Evolutionary conservation across 108 stramenopile genomes (phyloP).

Genomic region (Schizochytrium sp.): DNA sequence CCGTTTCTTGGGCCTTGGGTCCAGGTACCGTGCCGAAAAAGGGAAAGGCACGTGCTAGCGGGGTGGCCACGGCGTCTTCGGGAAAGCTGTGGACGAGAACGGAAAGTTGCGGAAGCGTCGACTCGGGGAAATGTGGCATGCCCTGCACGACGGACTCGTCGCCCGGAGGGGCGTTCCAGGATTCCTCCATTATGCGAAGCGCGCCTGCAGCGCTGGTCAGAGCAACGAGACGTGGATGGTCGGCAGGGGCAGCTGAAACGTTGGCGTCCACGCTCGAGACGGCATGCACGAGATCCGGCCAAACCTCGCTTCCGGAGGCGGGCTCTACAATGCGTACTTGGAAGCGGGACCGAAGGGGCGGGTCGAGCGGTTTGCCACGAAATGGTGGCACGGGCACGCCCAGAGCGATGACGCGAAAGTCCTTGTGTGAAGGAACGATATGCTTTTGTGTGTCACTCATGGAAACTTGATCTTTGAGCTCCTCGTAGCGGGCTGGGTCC

Average conservation of each 20-base stretch:
- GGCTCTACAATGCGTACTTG: neutral
- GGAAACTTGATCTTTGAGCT: neutral
- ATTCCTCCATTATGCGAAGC: neutral
- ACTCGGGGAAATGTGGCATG: conserved; percentile 11
- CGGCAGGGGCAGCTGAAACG: neutral
- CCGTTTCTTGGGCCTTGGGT: neutral
- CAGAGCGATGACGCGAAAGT: conserved; percentile 67
- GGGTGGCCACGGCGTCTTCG: neutral
- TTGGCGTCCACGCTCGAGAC: neutral
- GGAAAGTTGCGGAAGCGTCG: neutral
- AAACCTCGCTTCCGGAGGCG: neutral
- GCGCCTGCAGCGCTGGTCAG: neutral
- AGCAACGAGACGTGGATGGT: neutral
- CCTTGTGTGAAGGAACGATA: neutral
- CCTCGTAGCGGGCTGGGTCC: neutral
- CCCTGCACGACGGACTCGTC: neutral
- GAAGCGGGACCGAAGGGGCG: conserved; percentile 27
- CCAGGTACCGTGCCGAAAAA: neutral
- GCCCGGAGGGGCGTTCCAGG: neutral
- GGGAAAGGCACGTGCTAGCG: neutral
- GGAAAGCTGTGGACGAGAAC: neutral
- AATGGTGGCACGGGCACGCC: conserved; percentile 43
- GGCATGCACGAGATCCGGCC: neutral
- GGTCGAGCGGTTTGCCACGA: conserved; percentile 38
- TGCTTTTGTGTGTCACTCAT: neutral